Base-by-base conservation (phyloP, 192 early-diverging fungal species). In the Jimgerdemannia flammicorona region DNA sequence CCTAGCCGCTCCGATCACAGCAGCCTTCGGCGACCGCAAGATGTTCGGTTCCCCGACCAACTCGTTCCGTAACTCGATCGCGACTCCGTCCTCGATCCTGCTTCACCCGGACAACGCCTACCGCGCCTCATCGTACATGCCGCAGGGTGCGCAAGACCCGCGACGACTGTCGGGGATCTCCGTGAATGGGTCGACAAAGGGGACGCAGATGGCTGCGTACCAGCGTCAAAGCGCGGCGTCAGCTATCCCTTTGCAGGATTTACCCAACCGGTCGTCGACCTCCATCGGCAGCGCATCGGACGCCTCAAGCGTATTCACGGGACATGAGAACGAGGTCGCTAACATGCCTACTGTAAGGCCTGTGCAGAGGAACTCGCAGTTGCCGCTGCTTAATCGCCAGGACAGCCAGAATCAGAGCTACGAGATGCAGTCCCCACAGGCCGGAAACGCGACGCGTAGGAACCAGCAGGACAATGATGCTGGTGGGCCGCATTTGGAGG, bases 1-100 rank as follows among this genome's bases (percentile, higher is more conserved):
- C n/a, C 4, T 69, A 9, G 71, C 70, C 64, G 70, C 70, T 40
- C n/a, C 43, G 7, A 74, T 80, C 68, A 75, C 75, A 11, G 71
- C 59, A 6, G 75, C 71, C 14, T 77, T 76, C 40, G 71, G 74
- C 63, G 75, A 80, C 65, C 72, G 79, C 59, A 80, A 80, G 69
- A 80, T 80, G 79, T 80, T 69, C 40, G 75, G 72, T 44, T 77
- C 79, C 20, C 71, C 79, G 8, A 59, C 49, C 49, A 59, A 59
- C 49, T 10, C 6, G 6, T 59, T 59, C 49, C 49, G 49, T 14
- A 59, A 59, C 49, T 59, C 49, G 49, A 14, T 59, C 49, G 49
- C 49, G 8, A 59, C 49, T 59, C 49, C 49, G 14, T 59, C 49
- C 49, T 59, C 49, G 14, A 59, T 59, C 49, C 49, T 59, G 6